phyloP scores from a whole-genome alignment of 192 early-diverging fungal species.

The Umbelopsis sp. region DNA sequence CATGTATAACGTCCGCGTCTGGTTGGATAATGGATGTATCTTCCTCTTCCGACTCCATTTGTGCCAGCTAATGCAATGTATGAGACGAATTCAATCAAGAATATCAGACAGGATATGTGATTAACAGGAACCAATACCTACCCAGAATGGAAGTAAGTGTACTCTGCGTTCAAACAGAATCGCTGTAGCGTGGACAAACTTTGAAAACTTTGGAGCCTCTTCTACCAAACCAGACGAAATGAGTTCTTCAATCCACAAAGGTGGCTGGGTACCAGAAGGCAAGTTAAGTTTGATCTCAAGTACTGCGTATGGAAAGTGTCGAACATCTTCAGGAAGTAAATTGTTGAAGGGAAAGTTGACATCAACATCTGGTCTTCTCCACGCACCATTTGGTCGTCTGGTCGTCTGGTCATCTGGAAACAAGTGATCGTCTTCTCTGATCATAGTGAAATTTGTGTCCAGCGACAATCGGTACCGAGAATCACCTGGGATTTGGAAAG shows the following conservation, averaged over 20 bases:
- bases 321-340: slow-evolving; percentile 70
- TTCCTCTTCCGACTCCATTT: slow-evolving; percentile 15
- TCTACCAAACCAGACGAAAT: slow-evolving; percentile 67
- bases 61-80: slow-evolving; percentile 1
- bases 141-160: slow-evolving; percentile 58
- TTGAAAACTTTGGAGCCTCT: slow-evolving; percentile 78
- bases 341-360: slow-evolving; percentile 77
- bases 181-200: slow-evolving; percentile 78
- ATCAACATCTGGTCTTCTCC: slow-evolving; percentile 85
- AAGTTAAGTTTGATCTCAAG: slow-evolving; percentile 83
- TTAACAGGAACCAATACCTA: slow-evolving; percentile 18
- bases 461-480: slow-evolving; percentile 87
- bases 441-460: slow-evolving; percentile 91
- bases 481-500: slow-evolving; percentile 96
- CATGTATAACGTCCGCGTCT: not conserved
- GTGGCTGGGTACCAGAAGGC: slow-evolving; percentile 55
- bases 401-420: slow-evolving; percentile 52
- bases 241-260: slow-evolving; percentile 74
- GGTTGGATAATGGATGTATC: not conserved
- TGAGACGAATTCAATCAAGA: too few relatives aligned
- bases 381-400: slow-evolving; percentile 75
- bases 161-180: slow-evolving; percentile 58
- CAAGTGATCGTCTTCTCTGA: slow-evolving; percentile 82
- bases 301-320: slow-evolving; percentile 88
- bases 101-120: not conserved